Conservation (phyloP, 164 flowering plant genomes). For the Brasenia schreberi region DNA sequence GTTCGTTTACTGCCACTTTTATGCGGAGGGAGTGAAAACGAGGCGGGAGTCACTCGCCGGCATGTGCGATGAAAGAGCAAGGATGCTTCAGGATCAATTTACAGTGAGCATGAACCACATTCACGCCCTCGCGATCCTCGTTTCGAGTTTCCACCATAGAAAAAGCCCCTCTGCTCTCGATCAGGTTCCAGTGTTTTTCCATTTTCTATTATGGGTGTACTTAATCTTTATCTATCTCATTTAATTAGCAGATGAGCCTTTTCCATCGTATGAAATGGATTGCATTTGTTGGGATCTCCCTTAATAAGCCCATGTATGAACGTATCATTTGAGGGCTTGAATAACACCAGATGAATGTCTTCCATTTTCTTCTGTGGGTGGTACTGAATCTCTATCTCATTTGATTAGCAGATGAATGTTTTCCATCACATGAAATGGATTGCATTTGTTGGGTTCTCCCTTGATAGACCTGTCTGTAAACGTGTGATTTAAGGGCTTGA, state of each 20-base stretch:
- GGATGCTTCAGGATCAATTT: conserved; percentile 92
- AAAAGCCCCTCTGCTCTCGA: conserved; percentile 81
- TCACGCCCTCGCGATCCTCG: conserved; percentile 82
- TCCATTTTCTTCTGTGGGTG: background rate
- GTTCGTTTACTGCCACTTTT: conserved; percentile 26
- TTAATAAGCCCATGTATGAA: too few species aligned
- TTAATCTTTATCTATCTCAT: too few species aligned
- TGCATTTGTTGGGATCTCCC: too few species aligned
- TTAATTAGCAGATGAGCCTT: too few species aligned
- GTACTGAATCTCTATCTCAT: background rate
- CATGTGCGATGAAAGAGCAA: conserved; percentile 83
- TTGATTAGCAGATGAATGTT: background rate
- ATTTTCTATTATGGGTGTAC: background rate
- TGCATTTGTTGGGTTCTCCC: too few species aligned
- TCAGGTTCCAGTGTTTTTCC: conserved; percentile 34
- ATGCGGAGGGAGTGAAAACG: conserved; percentile 36
- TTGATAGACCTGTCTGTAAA: too few species aligned
- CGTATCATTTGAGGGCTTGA: too few species aligned
- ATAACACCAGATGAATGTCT: too few species aligned
- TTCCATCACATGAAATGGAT: too few species aligned
- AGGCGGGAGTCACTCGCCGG: conserved; percentile 55
- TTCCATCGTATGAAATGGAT: too few species aligned
- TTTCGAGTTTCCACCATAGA: conserved; percentile 74
- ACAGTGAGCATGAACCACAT: conserved; percentile 91
- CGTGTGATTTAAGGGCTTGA: too few species aligned